Evolutionary conservation across 139 green algal species (phyloP).

Genomic region (Volvox africanus): DNA sequence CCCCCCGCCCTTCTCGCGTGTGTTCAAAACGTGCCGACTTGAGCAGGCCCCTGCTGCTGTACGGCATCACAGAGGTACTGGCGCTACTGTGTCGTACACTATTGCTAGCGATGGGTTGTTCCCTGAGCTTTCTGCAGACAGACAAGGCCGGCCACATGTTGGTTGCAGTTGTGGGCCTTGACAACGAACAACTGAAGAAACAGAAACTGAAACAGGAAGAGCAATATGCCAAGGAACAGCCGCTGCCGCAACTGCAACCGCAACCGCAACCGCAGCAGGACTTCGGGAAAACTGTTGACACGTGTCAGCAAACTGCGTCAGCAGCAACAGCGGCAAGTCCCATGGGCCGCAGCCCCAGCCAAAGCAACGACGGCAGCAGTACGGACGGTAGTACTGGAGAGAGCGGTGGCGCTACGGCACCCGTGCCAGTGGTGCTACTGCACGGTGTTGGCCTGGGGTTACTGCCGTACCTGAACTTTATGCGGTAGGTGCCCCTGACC

Average conservation of each 20-base stretch:
- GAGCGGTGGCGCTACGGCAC: not conserved
- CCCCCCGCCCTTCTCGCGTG: too few relatives aligned
- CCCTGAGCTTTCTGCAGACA: not conserved
- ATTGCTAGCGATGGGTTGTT: slow-evolving; percentile 46
- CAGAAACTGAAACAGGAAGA: too few relatives aligned
- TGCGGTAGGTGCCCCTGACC: not conserved
- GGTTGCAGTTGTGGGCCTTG: not conserved
- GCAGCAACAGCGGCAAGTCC: not conserved
- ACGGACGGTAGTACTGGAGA: not conserved
- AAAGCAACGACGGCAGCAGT: not conserved
- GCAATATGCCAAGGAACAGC: too few relatives aligned
- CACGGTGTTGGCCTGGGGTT: slow-evolving; percentile 64
- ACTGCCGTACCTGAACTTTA: slow-evolving; percentile 15
- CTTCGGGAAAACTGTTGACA: too few relatives aligned
- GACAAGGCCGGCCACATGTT: not conserved
- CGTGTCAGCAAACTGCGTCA: too few relatives aligned
- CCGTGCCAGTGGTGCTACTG: slow-evolving; percentile 58
- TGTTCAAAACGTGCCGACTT: too few relatives aligned
- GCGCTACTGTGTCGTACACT: slow-evolving; percentile 9
- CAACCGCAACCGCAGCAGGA: not conserved
- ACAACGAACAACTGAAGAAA: not conserved
- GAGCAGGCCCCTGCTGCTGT: slow-evolving; percentile 54
- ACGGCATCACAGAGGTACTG: slow-evolving; percentile 55
- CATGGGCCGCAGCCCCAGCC: not conserved
- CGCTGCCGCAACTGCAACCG: not conserved